Conservation (phyloP, 306 rosid genomes). For the Cucurbita moschata region DNA sequence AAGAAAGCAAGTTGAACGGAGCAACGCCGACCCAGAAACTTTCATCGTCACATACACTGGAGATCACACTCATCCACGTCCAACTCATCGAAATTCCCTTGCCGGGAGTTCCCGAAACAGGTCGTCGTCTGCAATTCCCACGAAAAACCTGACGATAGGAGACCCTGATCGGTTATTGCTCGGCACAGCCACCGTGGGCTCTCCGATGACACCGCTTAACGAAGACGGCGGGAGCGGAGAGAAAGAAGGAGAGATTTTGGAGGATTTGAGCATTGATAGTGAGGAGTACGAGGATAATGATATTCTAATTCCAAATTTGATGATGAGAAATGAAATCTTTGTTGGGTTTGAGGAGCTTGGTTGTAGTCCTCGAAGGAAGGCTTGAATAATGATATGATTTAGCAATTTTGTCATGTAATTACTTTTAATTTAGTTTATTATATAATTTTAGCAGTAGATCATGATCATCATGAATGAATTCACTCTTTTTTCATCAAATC, state of each 20-base stretch:
- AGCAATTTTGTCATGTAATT: not conserved
- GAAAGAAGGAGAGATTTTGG: not conserved
- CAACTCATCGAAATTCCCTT: constrained; percentile 54
- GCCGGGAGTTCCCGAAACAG: constrained; percentile 45
- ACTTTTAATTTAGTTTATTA: not conserved
- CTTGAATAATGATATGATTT: not conserved
- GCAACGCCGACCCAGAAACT: constrained; percentile 26
- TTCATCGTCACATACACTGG: constrained; percentile 58
- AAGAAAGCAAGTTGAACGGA: constrained; percentile 63
- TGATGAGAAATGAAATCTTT: constrained; percentile 25
- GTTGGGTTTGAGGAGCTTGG: constrained; percentile 13
- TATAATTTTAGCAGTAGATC: too few species aligned
- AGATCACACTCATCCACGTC: constrained; percentile 55
- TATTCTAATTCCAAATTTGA: constrained; percentile 28
- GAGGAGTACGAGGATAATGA: constrained; percentile 5
- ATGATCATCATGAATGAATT: not conserved
- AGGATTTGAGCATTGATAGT: not conserved
- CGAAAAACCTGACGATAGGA: not conserved
- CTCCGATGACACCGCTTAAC: constrained; percentile 17
- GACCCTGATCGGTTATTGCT: constrained; percentile 1
- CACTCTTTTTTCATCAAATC: not conserved
- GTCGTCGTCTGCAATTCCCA: not conserved
- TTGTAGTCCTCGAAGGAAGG: not conserved
- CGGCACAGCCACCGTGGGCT: not conserved
- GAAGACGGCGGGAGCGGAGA: not conserved